Percentiles rank a stretch among this genome's conserved stretches.
Evolutionary conservation across 768 basidiomycete species (phyloP).

Genomic region (Phaeotremella skinneri): DNA sequence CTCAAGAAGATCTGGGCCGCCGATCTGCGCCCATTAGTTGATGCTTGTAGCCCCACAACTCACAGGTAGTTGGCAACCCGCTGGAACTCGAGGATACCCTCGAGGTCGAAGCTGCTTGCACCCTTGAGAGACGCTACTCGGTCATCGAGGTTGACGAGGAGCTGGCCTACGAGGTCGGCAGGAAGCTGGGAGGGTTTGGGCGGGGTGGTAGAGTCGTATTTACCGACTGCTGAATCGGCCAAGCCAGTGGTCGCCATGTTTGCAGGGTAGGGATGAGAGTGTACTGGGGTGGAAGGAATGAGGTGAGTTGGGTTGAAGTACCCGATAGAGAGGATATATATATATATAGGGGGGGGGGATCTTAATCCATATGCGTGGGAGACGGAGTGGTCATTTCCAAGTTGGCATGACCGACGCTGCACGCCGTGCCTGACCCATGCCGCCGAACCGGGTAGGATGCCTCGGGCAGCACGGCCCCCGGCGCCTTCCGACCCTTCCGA

Average conservation of each 20-base stretch:
- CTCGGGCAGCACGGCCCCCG: no score
- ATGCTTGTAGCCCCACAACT: no score
- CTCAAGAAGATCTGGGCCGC: conserved; percentile 63
- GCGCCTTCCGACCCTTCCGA: no score
- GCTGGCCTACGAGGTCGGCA: conserved; percentile 57
- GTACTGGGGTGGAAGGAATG: background rate
- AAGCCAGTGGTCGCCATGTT: conserved; percentile 43
- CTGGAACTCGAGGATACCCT: conserved; percentile 49
- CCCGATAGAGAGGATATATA: no score
- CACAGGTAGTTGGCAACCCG: conserved; percentile 46
- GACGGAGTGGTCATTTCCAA: no score
- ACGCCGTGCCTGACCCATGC: no score
- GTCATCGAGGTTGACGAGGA: conserved; percentile 57
- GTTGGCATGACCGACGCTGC: no score
- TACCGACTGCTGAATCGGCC: conserved; percentile 31
- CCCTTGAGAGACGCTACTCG: conserved; percentile 58
- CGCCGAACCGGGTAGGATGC: no score
- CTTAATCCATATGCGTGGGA: no score
- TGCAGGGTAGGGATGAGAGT: background rate
- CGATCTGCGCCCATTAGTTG: conserved; percentile 16
- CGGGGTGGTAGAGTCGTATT: conserved; percentile 54
- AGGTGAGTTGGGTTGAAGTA: background rate
- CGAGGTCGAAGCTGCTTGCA: conserved; percentile 52
- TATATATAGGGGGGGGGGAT: no score
- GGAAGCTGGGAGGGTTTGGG: conserved; percentile 68